A percentile compares a stretch with the other conserved stretches of the same genome.
Evolutionary conservation across 495 filamentous ascomycete genomes (phyloP).

Genomic region (Penicillium lividum): DNA sequence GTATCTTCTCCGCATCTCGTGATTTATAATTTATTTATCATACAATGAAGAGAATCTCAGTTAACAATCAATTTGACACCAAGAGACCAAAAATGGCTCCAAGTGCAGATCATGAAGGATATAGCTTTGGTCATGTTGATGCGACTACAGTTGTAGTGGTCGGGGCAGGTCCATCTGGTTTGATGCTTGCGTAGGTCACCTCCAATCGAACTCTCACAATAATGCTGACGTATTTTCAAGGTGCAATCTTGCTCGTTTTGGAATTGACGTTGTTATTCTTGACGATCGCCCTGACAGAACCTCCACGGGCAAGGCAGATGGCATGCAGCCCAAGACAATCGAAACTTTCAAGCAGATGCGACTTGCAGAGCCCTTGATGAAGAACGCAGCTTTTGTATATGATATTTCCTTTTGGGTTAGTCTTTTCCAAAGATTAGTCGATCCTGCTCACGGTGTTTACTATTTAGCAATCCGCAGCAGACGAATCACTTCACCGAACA

Average conservation of each 20-base stretch:
- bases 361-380: constrained; percentile 62
- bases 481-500: constrained; percentile 56
- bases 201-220: not conserved
- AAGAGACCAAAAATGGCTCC: constrained; percentile 29
- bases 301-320: constrained; percentile 73
- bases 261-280: constrained; percentile 68
- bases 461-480: constrained; percentile 54
- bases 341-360: constrained; percentile 72
- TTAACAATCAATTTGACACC: not conserved
- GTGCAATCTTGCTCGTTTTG: constrained; percentile 65
- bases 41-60: not conserved
- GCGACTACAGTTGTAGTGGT: constrained; percentile 60
- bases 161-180: constrained; percentile 68
- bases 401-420: constrained; percentile 72
- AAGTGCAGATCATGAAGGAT: constrained; percentile 29
- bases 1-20: constrained; percentile 17
- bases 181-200: constrained; percentile 64
- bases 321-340: constrained; percentile 75
- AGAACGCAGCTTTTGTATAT: constrained; percentile 64
- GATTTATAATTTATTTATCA: constrained; percentile 9
- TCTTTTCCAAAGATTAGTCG: not conserved
- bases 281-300: constrained; percentile 71
- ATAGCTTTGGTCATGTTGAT: constrained; percentile 16
- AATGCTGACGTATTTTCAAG: constrained; percentile 28
- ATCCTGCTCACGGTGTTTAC: not conserved